Evolutionary conservation across 1,284 basidiomycete species (phyloP).

Genomic region (Chalciporus sp.): DNA sequence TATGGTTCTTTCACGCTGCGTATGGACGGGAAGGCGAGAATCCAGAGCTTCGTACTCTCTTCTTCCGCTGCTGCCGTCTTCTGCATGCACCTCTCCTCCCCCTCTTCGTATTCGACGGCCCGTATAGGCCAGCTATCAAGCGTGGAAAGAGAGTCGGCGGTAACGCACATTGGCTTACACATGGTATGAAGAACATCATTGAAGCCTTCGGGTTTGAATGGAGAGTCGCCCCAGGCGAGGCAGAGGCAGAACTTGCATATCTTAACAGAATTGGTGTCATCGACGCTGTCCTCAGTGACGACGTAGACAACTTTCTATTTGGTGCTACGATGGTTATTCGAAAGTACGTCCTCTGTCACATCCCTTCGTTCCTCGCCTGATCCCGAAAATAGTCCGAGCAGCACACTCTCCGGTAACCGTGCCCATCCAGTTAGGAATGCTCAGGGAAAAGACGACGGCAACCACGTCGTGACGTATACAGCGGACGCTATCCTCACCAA

Average conservation of each 20-base stretch:
- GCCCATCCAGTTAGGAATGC: slow-evolving; percentile 61
- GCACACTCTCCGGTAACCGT: slow-evolving; percentile 70
- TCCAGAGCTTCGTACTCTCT: slow-evolving; percentile 72
- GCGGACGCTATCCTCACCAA: slow-evolving; percentile 54
- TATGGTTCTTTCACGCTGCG: slow-evolving; percentile 81
- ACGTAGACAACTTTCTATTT: slow-evolving; percentile 91
- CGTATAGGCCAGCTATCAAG: slow-evolving; percentile 81
- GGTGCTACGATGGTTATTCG: slow-evolving; percentile 83
- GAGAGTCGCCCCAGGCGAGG: slow-evolving; percentile 90
- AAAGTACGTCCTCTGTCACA: slow-evolving; percentile 48
- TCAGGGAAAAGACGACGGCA: slow-evolving; percentile 70
- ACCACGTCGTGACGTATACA: slow-evolving; percentile 71
- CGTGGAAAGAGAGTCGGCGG: slow-evolving; percentile 72
- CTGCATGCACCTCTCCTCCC: slow-evolving; percentile 81
- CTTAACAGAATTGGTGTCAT: slow-evolving; percentile 81
- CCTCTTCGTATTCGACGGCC: slow-evolving; percentile 95
- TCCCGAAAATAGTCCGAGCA: slow-evolving; percentile 59
- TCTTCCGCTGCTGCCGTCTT: slow-evolving; percentile 76
- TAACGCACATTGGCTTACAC: slow-evolving; percentile 63
- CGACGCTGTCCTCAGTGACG: slow-evolving; percentile 91
- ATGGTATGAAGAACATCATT: slow-evolving; percentile 79
- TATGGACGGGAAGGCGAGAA: slow-evolving; percentile 79
- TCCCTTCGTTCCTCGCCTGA: slow-evolving; percentile 7
- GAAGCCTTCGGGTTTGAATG: slow-evolving; percentile 90
- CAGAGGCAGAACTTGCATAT: slow-evolving; percentile 93